These are phyloP conservation scores for Globisporangium yorkense DNA, from an alignment of 352 stramenopile species.

Conservation along the genomic window DNA sequence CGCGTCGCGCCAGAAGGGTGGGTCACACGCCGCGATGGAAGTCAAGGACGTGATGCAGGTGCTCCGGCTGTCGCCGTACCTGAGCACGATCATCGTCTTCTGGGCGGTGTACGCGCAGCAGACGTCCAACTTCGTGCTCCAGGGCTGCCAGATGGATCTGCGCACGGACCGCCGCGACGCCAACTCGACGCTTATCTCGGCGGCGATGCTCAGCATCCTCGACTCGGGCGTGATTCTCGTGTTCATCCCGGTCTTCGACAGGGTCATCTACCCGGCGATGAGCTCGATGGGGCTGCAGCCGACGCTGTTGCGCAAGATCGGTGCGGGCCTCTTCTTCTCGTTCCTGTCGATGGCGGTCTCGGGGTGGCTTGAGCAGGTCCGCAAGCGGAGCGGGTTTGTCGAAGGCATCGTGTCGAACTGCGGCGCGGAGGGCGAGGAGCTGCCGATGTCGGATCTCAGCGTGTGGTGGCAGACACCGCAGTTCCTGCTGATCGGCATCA, in stretches of 20 bases:
- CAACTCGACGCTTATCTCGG: conserved; percentile 61
- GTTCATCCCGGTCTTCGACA: conserved; percentile 89
- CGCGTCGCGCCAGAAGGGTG: conserved; percentile 42
- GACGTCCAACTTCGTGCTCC: conserved; percentile 79
- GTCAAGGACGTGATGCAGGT: conserved; percentile 77
- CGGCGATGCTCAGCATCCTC: conserved; percentile 83
- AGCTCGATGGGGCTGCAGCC: conserved; percentile 56
- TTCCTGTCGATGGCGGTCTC: conserved; percentile 68
- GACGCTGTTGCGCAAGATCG: conserved; percentile 87
- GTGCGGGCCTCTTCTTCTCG: conserved; percentile 75
- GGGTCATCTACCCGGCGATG: conserved; percentile 73
- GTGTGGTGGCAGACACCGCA: conserved; percentile 91
- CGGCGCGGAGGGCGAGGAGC: conserved; percentile 42
- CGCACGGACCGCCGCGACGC: conserved; percentile 33
- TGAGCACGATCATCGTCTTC: conserved; percentile 84
- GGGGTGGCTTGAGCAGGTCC: conserved; percentile 62
- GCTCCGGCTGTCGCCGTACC: conserved; percentile 68
- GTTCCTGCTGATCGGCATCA: conserved; percentile 85
- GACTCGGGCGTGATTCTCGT: conserved; percentile 87
- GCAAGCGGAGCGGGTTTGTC: conserved; percentile 51
- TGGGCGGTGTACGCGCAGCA: conserved; percentile 84
- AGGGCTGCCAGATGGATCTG: conserved; percentile 90
- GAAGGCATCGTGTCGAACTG: conserved; percentile 66
- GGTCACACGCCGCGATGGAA: conserved; percentile 44
- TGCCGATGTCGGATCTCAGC: conserved; percentile 78